Base-by-base conservation (phyloP, 1,284 basidiomycete genomes). In the Apiotrichum laibachii region DNA sequence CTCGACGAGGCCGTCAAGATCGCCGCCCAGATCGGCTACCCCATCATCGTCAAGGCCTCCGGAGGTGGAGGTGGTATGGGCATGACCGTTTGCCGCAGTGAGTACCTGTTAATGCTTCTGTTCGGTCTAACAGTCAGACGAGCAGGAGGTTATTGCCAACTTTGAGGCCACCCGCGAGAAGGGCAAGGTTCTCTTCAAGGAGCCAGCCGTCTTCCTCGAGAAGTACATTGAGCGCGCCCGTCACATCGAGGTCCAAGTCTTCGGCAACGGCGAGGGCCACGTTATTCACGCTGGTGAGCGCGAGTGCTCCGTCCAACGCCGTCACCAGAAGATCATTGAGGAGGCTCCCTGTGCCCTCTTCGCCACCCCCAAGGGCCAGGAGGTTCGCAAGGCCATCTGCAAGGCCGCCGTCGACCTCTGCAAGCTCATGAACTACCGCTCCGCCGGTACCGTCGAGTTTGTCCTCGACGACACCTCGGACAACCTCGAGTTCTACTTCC, bases 251-350 rank as follows among this genome's bases (percentile, higher is more conserved):
- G 81, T 88, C 1, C 86, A 88, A 81, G 81, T 88, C 0, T 87
- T 88, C 63, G 87, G 86, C 16, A 83, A 88, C 68, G 86, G 85
- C 0, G 51, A 71, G 6, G 76, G 78, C 5, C 78, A 84, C 54
- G 84, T 83, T 2, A 78, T 87, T 15, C 85, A 87, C 68, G 82
- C 88, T 78, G 84, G 85, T 37, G 87, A 88, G 67, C 80, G 88
- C 12, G 88, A 89, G 70, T 87, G 86, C 65, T 85, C 84, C 46
- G 77, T 88, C 18, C 88, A 89, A 69, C 79, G 88, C 34, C 77
- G 87, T 31, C 84, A 88, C 67, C 88, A 89, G 72, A 89, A 89
- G 69, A 82, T 89, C 6, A 82, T 89, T 35, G 87, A 89, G 68
- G 88, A 88, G 67, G 81, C 82, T 1, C 65, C 65, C 0, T 66